A percentile compares a stretch with the other conserved stretches of the same genome.
phyloP scores from a whole-genome alignment of 2,329 filamentous ascomycete genomes.

The Parasarocladium wereldwijsianum region DNA sequence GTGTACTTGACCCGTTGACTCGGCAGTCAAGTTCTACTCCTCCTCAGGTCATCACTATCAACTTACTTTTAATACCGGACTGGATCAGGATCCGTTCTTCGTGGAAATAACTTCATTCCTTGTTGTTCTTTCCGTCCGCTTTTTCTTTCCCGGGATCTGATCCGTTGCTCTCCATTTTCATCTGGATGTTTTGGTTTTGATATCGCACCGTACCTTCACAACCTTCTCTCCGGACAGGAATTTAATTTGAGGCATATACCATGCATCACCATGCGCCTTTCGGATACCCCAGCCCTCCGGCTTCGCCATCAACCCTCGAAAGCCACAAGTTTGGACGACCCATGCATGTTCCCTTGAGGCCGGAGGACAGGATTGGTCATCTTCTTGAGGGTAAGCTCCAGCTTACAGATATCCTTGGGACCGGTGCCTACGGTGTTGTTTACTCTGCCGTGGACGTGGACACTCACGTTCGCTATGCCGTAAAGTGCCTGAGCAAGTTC shows the following conservation, averaged over 20 bases:
- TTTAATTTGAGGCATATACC: constrained; percentile 16
- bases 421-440: constrained; percentile 92
- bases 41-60: neutral
- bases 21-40: constrained; percentile 24
- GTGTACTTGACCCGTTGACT: constrained; percentile 36
- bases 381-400: constrained; percentile 72
- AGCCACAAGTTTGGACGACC: constrained; percentile 25
- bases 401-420: constrained; percentile 73
- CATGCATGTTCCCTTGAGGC: constrained; percentile 37
- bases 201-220: constrained; percentile 8
- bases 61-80: neutral
- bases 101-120: constrained; percentile 2
- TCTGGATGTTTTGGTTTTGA: constrained; percentile 6
- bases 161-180: neutral
- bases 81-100: constrained; percentile 2
- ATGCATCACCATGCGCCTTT: constrained; percentile 45
- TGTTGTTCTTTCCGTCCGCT: constrained; percentile 1
- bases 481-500: constrained; percentile 92
- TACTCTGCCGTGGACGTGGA: constrained; percentile 79
- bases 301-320: constrained; percentile 40
- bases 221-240: constrained; percentile 10
- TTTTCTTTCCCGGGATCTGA: neutral
- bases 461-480: constrained; percentile 72
- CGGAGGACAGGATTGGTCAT: constrained; percentile 76
- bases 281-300: constrained; percentile 43